phyloP scores from a whole-genome alignment of 345 rosid genomes.

The Laguncularia racemosa region DNA sequence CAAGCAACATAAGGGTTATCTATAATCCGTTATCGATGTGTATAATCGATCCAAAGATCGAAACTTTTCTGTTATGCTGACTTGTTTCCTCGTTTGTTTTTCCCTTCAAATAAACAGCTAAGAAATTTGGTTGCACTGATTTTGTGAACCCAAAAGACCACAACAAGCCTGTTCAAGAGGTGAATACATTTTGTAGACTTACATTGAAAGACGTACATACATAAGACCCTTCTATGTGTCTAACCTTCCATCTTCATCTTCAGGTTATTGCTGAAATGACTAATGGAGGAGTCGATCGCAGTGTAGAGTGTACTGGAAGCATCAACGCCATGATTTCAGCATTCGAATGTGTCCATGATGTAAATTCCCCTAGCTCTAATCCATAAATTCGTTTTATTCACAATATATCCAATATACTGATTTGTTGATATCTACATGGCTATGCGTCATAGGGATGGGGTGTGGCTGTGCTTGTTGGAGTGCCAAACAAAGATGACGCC shows the following conservation, averaged over 20 bases:
- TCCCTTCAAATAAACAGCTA: conserved; percentile 16
- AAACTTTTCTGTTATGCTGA: not conserved
- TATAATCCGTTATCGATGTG: not conserved
- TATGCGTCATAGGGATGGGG: conserved; percentile 33
- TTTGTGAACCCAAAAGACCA: conserved; percentile 31
- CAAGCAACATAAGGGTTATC: too few species aligned
- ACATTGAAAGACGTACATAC: too few species aligned
- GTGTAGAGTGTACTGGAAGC: conserved; percentile 39
- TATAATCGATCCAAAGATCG: not conserved
- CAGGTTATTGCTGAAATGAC: conserved; percentile 44
- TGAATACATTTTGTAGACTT: not conserved
- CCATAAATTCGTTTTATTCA: not conserved
- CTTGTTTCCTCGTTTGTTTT: not conserved
- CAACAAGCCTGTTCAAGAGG: conserved; percentile 32
- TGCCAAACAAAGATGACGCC: conserved; percentile 33
- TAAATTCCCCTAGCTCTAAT: conserved; percentile 2
- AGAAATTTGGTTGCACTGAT: conserved; percentile 33
- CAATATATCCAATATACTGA: not conserved
- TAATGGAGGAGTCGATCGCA: conserved; percentile 38
- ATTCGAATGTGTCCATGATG: conserved; percentile 40
- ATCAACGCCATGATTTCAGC: conserved; percentile 38
- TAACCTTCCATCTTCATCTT: not conserved
- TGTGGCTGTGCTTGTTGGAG: conserved; percentile 38
- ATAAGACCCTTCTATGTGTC: too few species aligned
- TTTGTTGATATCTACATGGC: not conserved